Evolutionary conservation across 352 stramenopile species (phyloP), one percentile per base, ranked within the genome.

Genomic region (Globisporangium sylvaticum): DNA sequence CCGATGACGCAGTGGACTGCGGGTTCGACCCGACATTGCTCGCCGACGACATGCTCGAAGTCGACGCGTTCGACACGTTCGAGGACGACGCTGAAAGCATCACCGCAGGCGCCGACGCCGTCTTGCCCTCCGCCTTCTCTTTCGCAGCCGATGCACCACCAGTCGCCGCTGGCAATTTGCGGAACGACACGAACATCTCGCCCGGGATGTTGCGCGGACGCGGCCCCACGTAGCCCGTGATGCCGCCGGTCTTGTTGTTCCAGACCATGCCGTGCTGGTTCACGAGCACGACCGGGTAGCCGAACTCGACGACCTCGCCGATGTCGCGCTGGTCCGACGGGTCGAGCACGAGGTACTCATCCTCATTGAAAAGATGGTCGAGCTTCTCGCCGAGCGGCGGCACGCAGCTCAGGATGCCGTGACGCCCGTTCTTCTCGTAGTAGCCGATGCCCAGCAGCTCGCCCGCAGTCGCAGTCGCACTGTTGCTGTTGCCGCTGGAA

Each of bases 231-330:
- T 95, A 95, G 27, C 87, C 87, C 48, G 87, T 95, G 72, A 95
- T 94, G 34, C 87, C 87, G 56, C 87, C 85, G 8, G 87, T 95
- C 74, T 95, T 95, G 71, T 95, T 95, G 78, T 95, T 95, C 87
- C 85, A 95, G 37, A 94, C 87, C 76, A 91, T 78, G 22, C 82
- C 81, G 63, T 91, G 79, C 71, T 94, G 87, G 70, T 95, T 94
- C 66, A 95, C 82, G 37, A 95, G 82, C 65, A 94, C 87, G 27
- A 95, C 63, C 5, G 80, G 72, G 62, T 92, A 80, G 50, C 85
- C 83, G 58, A 91, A 95, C 66, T 89, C 75, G 42, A 95, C 84
- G 14, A 75, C 62, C 3, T 90, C 83, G 4, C 79, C 81, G 0
- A 53, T 34, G 12, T 66, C 62, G 57, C 73, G 82, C 58, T 78